These are phyloP conservation scores for Thalassia testudinum DNA, from an alignment of 116 monocot genomes.

Conservation along the genomic window DNA sequence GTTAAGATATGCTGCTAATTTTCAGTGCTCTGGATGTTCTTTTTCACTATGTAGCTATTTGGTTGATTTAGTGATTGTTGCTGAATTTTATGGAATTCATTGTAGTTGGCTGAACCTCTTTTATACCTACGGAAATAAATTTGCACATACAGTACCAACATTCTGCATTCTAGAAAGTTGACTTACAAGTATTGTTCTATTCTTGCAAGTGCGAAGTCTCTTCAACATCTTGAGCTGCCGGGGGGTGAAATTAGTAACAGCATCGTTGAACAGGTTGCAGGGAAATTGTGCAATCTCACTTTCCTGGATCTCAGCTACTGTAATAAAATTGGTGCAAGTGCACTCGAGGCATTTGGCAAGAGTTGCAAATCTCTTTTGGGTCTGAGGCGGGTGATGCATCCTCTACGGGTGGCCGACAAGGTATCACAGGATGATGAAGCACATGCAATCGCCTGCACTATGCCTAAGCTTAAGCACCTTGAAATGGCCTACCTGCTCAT, in stretches of 20 bases:
- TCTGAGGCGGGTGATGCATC: conserved; percentile 64
- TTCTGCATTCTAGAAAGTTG: no score
- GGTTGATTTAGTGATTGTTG: no score
- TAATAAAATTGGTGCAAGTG: conserved; percentile 57
- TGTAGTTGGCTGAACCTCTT: no score
- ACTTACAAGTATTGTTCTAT: conserved; percentile 1
- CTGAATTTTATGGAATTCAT: no score
- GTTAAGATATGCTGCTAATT: no score
- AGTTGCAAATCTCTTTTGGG: conserved; percentile 47
- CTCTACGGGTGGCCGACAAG: conserved; percentile 50
- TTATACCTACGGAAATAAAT: no score
- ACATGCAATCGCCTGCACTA: conserved; percentile 54
- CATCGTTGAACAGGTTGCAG: conserved; percentile 58
- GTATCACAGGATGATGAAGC: conserved; percentile 86
- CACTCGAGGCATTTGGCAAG: conserved; percentile 59
- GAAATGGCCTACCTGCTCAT: conserved; percentile 65
- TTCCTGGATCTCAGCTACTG: conserved; percentile 88
- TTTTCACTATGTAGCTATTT: no score
- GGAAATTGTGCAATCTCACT: conserved; percentile 43
- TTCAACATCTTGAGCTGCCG: conserved; percentile 60
- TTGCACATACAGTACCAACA: no score
- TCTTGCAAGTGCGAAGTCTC: conserved; percentile 47
- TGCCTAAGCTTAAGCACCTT: conserved; percentile 71
- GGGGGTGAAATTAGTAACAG: conserved; percentile 66
- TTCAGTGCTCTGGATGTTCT: no score